These are phyloP conservation scores for Hypericum perforatum DNA, from an alignment of 345 rosid genomes.

Conservation along the genomic window DNA sequence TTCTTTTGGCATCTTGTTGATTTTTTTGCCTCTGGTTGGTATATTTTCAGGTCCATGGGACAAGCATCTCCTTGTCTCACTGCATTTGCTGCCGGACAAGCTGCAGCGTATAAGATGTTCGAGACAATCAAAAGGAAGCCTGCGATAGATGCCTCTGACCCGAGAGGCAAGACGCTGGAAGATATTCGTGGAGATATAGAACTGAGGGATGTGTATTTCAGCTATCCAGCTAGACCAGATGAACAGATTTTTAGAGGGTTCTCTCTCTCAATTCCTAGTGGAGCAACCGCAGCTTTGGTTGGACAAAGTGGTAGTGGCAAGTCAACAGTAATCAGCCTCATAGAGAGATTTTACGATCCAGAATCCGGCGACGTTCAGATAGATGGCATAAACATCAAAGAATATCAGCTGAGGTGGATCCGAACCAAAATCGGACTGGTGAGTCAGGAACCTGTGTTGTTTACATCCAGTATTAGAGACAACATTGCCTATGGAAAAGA, in stretches of 20 bases:
- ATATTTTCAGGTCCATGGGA: conserved; percentile 66
- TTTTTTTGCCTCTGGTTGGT: no score
- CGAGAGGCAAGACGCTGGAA: conserved; percentile 38
- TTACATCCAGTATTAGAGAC: conserved; percentile 53
- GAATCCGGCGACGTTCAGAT: conserved; percentile 53
- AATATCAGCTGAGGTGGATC: conserved; percentile 68
- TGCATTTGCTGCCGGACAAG: conserved; percentile 69
- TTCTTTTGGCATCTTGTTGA: no score
- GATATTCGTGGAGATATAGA: conserved; percentile 66
- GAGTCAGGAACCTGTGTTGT: conserved; percentile 79
- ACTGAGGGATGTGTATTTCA: conserved; percentile 49
- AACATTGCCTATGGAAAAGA: conserved; percentile 73
- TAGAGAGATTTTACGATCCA: conserved; percentile 80
- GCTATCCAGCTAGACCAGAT: conserved; percentile 70
- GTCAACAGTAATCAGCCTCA: conserved; percentile 67
- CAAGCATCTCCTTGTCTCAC: conserved; percentile 67
- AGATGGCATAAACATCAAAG: conserved; percentile 57
- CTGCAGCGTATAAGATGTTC: conserved; percentile 75
- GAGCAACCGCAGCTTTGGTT: conserved; percentile 66
- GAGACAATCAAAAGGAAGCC: conserved; percentile 67
- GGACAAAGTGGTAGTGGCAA: conserved; percentile 91
- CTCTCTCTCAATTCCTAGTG: conserved; percentile 50
- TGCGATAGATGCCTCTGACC: conserved; percentile 48
- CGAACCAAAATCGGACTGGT: conserved; percentile 68
- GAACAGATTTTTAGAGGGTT: conserved; percentile 61